Evolutionary conservation across 768 basidiomycete genomes (phyloP).

Genomic region (Lactarius sanguifluus): DNA sequence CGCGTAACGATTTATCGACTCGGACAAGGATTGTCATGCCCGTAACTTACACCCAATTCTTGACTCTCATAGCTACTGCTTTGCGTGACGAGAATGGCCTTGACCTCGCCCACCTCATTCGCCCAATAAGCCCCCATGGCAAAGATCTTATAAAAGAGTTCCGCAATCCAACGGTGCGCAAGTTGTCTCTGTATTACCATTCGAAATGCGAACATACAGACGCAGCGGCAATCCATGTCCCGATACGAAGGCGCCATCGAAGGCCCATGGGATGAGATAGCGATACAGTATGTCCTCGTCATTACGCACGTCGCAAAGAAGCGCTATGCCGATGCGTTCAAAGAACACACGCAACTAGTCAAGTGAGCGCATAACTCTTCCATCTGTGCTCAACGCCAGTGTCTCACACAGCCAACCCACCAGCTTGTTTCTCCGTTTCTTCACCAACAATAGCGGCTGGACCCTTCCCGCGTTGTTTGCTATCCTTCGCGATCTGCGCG

Average conservation of each 20-base stretch:
- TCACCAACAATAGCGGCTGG: conserved; percentile 84
- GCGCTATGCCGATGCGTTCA: conserved; percentile 71
- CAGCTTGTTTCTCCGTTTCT: conserved; percentile 75
- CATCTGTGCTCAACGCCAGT: not conserved
- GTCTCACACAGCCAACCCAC: conserved; percentile 12
- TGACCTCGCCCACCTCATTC: conserved; percentile 69
- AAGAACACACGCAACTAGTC: conserved; percentile 72
- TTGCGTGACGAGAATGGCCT: conserved; percentile 63
- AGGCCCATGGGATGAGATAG: conserved; percentile 83
- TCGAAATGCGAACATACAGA: conserved; percentile 7
- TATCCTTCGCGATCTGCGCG: conserved; percentile 75
- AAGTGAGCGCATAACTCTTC: conserved; percentile 50
- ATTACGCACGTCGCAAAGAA: conserved; percentile 69
- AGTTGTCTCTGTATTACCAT: not conserved
- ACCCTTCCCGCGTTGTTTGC: conserved; percentile 81
- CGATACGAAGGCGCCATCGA: conserved; percentile 63
- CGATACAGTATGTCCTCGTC: conserved; percentile 77
- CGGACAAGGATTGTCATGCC: conserved; percentile 17
- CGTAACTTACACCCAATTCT: conserved; percentile 56
- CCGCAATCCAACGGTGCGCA: conserved; percentile 52
- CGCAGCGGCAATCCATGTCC: conserved; percentile 36
- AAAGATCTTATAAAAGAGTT: conserved; percentile 75
- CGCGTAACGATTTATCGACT: not conserved
- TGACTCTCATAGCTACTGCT: conserved; percentile 60
- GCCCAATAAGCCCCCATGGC: conserved; percentile 74